phyloP scores from a whole-genome alignment of 2,329 filamentous ascomycete genomes.

The Fusarium incarnatum region DNA sequence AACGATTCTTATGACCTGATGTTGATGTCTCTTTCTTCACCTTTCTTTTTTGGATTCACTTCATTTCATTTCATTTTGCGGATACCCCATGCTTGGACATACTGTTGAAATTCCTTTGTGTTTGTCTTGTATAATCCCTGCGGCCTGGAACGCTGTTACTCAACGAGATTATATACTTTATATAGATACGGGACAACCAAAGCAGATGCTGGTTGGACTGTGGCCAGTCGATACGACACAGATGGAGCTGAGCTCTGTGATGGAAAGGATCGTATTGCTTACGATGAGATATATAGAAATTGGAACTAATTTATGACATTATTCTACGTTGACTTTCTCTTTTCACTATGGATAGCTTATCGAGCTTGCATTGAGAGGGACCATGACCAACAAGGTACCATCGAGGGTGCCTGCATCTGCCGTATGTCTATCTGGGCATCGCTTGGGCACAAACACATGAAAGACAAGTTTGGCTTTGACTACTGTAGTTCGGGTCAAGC shows the following conservation, averaged over 20 bases:
- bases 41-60: constrained; percentile 30
- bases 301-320: background rate
- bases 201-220: constrained; percentile 13
- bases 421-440: background rate
- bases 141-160: constrained; percentile 17
- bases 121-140: constrained; percentile 34
- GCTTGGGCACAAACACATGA: background rate
- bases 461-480: background rate
- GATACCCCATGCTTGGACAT: constrained; percentile 43
- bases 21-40: constrained; percentile 8
- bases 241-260: constrained; percentile 33
- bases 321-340: background rate
- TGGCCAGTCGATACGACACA: constrained; percentile 7
- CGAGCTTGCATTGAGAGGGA: background rate
- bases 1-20: constrained; percentile 43
- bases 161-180: constrained; percentile 17
- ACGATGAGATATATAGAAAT: constrained; percentile 10
- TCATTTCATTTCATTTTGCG: constrained; percentile 20
- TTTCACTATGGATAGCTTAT: background rate
- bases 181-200: constrained; percentile 26
- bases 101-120: constrained; percentile 32
- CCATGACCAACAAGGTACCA: background rate
- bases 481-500: background rate
- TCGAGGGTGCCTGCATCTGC: background rate
- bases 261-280: constrained; percentile 16